Evolutionary conservation across 768 basidiomycete species (phyloP).

Genomic region (Sarcodon aspratus): DNA sequence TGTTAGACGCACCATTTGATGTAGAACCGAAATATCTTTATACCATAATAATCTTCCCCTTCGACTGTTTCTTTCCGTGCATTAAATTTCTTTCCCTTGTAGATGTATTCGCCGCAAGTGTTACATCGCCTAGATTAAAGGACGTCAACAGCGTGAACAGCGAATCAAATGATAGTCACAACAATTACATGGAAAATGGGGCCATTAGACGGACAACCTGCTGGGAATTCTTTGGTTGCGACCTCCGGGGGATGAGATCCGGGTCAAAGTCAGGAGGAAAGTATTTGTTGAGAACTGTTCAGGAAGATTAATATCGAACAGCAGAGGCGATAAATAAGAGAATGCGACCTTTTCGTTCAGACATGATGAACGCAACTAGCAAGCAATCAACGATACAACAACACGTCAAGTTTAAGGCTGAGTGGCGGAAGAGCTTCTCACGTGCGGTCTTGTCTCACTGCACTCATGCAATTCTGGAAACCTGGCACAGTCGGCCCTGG

Average conservation of each 20-base stretch:
- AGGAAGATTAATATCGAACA: constrained; percentile 3
- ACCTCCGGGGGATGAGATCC: constrained; percentile 85
- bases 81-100: constrained; percentile 99
- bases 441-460: constrained; percentile 15
- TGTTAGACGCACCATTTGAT: constrained; percentile 67
- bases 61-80: constrained; percentile 97
- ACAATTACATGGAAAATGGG: constrained; percentile 87
- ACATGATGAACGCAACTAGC: constrained; percentile 37
- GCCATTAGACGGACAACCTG: constrained; percentile 99
- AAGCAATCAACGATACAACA: no score
- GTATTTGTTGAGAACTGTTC: constrained; percentile 85
- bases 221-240: constrained; percentile 87
- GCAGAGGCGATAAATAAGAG: not conserved
- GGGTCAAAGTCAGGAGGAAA: constrained; percentile 99
- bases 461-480: constrained; percentile 75
- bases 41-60: constrained; percentile 95
- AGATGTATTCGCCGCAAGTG: constrained; percentile 96
- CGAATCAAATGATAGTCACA: not conserved
- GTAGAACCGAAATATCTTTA: constrained; percentile 92
- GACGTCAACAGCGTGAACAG: not conserved
- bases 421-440: not conserved
- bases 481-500: constrained; percentile 80
- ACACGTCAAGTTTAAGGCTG: not conserved
- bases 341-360: constrained; percentile 66
- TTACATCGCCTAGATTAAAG: constrained; percentile 64